phyloP scores from a whole-genome alignment of 805 yeast genomes.

The Suhomyces tanzawaensis region DNA sequence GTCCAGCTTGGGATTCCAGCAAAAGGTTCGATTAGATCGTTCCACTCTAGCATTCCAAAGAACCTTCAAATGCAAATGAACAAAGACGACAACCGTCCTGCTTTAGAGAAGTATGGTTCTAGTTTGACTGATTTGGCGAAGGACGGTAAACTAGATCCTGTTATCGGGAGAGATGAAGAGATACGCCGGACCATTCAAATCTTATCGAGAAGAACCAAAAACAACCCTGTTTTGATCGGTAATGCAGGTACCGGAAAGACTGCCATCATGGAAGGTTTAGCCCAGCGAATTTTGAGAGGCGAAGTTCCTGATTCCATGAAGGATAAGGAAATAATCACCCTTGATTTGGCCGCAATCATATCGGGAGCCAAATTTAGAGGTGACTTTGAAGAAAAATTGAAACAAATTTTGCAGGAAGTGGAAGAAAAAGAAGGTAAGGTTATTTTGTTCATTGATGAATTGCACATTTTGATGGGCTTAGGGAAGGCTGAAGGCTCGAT shows the following conservation, averaged over 20 bases:
- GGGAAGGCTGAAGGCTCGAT: slow-evolving; percentile 95
- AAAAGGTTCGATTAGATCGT: too few relatives aligned
- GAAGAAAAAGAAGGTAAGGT: slow-evolving; percentile 74
- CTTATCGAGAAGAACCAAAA: slow-evolving; percentile 86
- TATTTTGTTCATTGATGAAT: slow-evolving; percentile 85
- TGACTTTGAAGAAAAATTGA: slow-evolving; percentile 90
- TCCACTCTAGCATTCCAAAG: slow-evolving; percentile 21
- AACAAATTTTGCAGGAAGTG: slow-evolving; percentile 76
- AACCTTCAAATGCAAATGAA: slow-evolving; percentile 41
- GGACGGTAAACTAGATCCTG: slow-evolving; percentile 92
- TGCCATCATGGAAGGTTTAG: slow-evolving; percentile 93
- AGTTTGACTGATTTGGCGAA: slow-evolving; percentile 84
- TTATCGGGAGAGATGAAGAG: slow-evolving; percentile 95
- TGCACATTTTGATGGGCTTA: slow-evolving; percentile 82
- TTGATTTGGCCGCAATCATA: slow-evolving; percentile 85
- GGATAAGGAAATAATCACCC: slow-evolving; percentile 74
- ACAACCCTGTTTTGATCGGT: slow-evolving; percentile 93
- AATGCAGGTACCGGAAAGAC: slow-evolving; percentile 99
- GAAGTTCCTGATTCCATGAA: slow-evolving; percentile 96
- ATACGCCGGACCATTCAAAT: slow-evolving; percentile 91
- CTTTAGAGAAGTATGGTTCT: slow-evolving; percentile 80
- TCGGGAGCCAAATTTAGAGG: slow-evolving; percentile 97
- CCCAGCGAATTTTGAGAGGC: slow-evolving; percentile 85
- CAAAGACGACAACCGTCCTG: slow-evolving; percentile 56
- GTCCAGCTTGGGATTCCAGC: too few relatives aligned